Conservation (phyloP, 345 rosid species). For the Salix exigua region DNA sequence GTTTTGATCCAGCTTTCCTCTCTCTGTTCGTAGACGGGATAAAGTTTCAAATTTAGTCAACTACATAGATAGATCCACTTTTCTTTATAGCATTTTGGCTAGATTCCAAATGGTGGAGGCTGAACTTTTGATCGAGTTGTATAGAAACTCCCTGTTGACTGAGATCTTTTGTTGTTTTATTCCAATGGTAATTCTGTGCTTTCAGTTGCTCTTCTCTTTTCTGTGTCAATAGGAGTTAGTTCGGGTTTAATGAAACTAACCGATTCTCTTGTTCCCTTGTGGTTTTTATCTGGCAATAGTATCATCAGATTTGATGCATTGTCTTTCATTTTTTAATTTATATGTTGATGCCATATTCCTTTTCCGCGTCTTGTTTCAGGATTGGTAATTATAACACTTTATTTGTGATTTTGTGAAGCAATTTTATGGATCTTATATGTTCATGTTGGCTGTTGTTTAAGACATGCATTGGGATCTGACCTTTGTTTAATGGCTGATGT, state of each 20-base stretch:
- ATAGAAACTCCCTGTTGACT: neutral
- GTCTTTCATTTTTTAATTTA: neutral
- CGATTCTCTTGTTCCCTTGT: neutral
- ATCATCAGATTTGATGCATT: neutral
- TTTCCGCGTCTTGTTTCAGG: neutral
- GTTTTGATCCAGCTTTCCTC: neutral
- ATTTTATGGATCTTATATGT: neutral
- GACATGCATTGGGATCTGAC: neutral
- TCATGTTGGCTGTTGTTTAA: neutral
- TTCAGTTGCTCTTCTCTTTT: neutral
- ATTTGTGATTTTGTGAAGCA: neutral
- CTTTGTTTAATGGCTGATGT: slow-evolving; percentile 9
- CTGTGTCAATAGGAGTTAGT: neutral
- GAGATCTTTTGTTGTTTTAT: neutral
- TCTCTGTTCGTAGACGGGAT: neutral
- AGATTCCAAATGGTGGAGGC: neutral
- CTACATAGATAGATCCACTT: neutral
- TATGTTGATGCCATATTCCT: neutral
- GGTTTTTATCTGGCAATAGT: neutral
- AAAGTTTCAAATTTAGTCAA: neutral
- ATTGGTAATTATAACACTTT: neutral
- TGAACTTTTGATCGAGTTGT: neutral
- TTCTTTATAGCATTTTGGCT: neutral
- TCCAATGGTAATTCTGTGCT: neutral
- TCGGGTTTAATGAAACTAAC: neutral